Conservation (phyloP, 179 eudicot species). For the Patellifolia procumbens region DNA sequence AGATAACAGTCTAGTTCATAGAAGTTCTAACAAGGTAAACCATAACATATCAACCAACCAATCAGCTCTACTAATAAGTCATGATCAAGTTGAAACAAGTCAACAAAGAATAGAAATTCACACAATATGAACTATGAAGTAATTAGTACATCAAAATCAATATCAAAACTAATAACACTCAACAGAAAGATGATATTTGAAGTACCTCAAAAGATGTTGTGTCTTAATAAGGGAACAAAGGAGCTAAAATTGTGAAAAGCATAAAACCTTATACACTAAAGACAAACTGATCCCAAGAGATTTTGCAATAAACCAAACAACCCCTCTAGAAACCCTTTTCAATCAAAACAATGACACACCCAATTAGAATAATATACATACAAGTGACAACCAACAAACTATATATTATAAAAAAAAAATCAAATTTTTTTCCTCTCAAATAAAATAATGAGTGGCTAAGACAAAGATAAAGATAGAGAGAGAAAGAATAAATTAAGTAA, state of each 20-base stretch:
- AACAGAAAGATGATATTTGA: slow-evolving; percentile 26
- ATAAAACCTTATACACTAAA: slow-evolving; percentile 43
- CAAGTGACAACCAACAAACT: slow-evolving; percentile 36
- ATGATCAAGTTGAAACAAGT: slow-evolving; percentile 33
- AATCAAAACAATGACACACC: slow-evolving; percentile 49
- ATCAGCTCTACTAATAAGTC: too few relatives aligned
- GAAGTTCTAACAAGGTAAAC: background rate
- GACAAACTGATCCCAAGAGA: slow-evolving; percentile 73
- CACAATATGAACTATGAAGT: slow-evolving; percentile 23
- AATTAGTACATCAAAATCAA: slow-evolving; percentile 7
- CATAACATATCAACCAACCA: too few relatives aligned
- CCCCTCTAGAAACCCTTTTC: slow-evolving; percentile 53
- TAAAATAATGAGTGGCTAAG: slow-evolving; percentile 26
- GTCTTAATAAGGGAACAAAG: slow-evolving; percentile 48
- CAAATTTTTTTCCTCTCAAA: slow-evolving; percentile 21
- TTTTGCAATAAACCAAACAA: slow-evolving; percentile 37
- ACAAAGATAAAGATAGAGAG: slow-evolving; percentile 18
- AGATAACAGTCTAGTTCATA: slow-evolving; percentile 14
- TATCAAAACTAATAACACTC: slow-evolving; percentile 1
- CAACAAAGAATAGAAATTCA: slow-evolving; percentile 36
- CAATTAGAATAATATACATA: slow-evolving; percentile 36
- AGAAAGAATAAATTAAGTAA: background rate
- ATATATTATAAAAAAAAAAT: slow-evolving; percentile 4
- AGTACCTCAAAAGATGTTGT: slow-evolving; percentile 39
- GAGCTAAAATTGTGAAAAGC: too few relatives aligned